A percentile compares a stretch with the other conserved stretches of the same genome.
Evolutionary conservation across 805 yeast genomes (phyloP).

Genomic region (Cyberlindnera amylophila): DNA sequence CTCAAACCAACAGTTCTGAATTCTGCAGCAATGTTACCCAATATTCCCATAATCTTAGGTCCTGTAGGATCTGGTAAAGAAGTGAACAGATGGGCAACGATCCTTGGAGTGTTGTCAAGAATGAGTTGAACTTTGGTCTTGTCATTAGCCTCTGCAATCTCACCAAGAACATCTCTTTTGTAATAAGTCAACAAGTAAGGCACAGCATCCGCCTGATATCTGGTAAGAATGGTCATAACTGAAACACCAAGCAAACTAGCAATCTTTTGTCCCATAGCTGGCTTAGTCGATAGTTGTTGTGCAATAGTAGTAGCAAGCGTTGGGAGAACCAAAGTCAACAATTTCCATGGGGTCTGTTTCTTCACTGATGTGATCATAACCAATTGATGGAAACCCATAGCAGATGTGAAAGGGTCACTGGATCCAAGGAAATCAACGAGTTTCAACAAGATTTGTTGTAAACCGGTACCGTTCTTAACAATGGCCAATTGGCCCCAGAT

Average conservation of each 20-base stretch:
- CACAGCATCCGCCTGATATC: conserved; percentile 70
- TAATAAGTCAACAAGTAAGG: conserved; percentile 72
- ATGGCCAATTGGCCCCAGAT: conserved; percentile 65
- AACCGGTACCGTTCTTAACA: conserved; percentile 60
- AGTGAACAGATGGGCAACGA: conserved; percentile 56
- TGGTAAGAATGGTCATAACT: conserved; percentile 53
- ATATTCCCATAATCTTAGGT: conserved; percentile 45
- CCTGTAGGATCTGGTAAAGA: conserved; percentile 47
- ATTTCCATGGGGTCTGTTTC: conserved; percentile 67
- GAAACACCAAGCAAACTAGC: conserved; percentile 65
- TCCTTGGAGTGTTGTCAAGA: conserved; percentile 44
- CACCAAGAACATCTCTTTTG: conserved; percentile 56
- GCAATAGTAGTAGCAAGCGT: conserved; percentile 63
- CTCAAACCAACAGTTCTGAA: conserved; percentile 31
- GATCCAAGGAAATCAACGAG: conserved; percentile 66
- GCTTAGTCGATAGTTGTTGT: conserved; percentile 45
- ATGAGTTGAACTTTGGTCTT: conserved; percentile 45
- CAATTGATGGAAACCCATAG: conserved; percentile 65
- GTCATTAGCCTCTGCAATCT: conserved; percentile 50
- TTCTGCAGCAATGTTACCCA: conserved; percentile 50
- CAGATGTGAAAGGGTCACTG: conserved; percentile 57
- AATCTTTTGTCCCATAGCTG: conserved; percentile 52
- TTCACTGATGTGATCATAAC: conserved; percentile 53
- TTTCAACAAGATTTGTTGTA: conserved; percentile 61
- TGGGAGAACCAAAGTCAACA: conserved; percentile 77